Evolutionary conservation across 2,329 filamentous ascomycete genomes (phyloP).

Genomic region (Hypoxylon rubiginosum): DNA sequence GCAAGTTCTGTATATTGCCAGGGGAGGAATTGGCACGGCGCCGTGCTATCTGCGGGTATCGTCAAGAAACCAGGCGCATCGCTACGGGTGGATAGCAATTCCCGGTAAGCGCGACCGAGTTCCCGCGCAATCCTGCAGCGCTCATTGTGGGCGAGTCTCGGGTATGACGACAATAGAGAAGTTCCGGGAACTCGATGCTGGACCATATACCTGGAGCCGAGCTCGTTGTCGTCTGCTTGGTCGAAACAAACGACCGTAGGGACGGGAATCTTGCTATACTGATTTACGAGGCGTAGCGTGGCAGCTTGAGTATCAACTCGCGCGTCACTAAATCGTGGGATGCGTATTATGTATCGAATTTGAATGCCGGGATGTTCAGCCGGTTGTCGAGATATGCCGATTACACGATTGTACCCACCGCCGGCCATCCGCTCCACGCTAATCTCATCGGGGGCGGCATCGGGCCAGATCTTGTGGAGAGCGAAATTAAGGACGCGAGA

Average conservation of each 20-base stretch:
- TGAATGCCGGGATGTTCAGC: not conserved
- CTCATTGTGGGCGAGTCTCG: conserved; percentile 9
- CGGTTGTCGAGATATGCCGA: conserved; percentile 15
- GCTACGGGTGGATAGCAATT: conserved; percentile 19
- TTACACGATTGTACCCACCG: conserved; percentile 27
- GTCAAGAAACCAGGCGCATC: conserved; percentile 1
- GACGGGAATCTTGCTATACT: conserved; percentile 17
- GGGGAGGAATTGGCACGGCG: not conserved
- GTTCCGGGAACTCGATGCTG: conserved; percentile 15
- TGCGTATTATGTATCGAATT: conserved; percentile 21
- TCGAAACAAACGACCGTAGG: conserved; percentile 26
- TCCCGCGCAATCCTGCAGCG: conserved; percentile 18
- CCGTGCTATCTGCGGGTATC: not conserved
- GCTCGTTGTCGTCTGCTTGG: conserved; percentile 11
- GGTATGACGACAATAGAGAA: conserved; percentile 2
- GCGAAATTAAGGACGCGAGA: conserved; percentile 14
- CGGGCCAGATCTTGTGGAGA: conserved; percentile 18
- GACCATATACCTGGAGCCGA: conserved; percentile 17
- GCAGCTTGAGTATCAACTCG: conserved; percentile 25
- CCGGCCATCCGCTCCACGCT: conserved; percentile 15
- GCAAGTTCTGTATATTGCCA: not conserved
- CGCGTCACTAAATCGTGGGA: conserved; percentile 12
- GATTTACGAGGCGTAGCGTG: conserved; percentile 19
- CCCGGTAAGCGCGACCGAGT: conserved; percentile 13
- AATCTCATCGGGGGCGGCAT: conserved; percentile 17